Evolutionary conservation across 768 basidiomycete genomes (phyloP).

Genomic region (Kwoniella europaea): DNA sequence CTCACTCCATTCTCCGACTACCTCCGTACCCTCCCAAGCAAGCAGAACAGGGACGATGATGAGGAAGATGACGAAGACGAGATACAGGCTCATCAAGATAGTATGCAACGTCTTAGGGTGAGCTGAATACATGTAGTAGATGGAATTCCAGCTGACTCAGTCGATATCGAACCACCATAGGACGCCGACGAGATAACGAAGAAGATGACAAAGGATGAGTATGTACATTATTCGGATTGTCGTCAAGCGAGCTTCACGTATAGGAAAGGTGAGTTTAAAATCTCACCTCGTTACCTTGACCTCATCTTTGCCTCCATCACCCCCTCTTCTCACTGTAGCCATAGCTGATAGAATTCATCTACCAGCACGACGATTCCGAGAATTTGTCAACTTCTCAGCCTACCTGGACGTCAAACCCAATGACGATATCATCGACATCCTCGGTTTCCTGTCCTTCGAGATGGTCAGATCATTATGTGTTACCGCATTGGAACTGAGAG

Average conservation of each 20-base stretch:
- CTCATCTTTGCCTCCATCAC: background rate
- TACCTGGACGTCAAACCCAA: constrained; percentile 86
- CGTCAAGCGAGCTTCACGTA: constrained; percentile 96
- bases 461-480: constrained; percentile 93
- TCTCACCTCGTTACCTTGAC: background rate
- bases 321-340: background rate
- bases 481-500: constrained; percentile 74
- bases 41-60: constrained; percentile 67
- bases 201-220: constrained; percentile 95
- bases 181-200: constrained; percentile 94
- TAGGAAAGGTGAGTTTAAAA: constrained; percentile 73
- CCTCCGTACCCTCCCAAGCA: constrained; percentile 59
- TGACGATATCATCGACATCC: constrained; percentile 94
- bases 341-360: too few species aligned
- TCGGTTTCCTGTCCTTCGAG: constrained; percentile 95
- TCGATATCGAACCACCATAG: constrained; percentile 57
- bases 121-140: constrained; percentile 11
- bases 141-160: background rate
- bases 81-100: constrained; percentile 91
- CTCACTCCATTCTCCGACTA: constrained; percentile 89
- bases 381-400: constrained; percentile 85
- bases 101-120: constrained; percentile 82
- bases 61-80: constrained; percentile 97
- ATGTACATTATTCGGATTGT: constrained; percentile 95
- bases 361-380: constrained; percentile 88